phyloP scores from a whole-genome alignment of 2,329 filamentous ascomycete species.

The Ceratocystis ficicola region DNA sequence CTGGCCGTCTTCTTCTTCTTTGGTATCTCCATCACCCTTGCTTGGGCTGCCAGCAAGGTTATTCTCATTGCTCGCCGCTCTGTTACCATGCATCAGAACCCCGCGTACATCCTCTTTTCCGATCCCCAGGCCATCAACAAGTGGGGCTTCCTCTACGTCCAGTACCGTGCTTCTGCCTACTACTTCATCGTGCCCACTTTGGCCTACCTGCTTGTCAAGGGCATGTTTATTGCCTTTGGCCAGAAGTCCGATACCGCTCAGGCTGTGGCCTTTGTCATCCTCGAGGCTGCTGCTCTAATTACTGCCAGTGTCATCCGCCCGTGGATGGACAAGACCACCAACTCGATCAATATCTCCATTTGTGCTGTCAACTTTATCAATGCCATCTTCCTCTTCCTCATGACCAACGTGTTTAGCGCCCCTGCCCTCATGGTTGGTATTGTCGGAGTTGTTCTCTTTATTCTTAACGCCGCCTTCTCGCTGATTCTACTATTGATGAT shows the following conservation, averaged over 20 bases:
- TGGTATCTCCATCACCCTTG: conserved; percentile 63
- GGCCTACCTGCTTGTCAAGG: conserved; percentile 70
- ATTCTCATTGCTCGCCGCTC: conserved; percentile 80
- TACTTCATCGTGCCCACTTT: conserved; percentile 82
- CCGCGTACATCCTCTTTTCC: conserved; percentile 92
- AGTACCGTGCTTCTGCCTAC: conserved; percentile 90
- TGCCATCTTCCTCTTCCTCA: conserved; percentile 76
- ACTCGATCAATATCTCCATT: conserved; percentile 91
- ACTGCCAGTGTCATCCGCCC: conserved; percentile 68
- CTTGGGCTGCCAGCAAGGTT: conserved; percentile 81
- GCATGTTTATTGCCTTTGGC: conserved; percentile 73
- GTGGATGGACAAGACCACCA: conserved; percentile 99
- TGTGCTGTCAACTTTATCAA: conserved; percentile 83
- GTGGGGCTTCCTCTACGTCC: conserved; percentile 96
- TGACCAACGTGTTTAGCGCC: conserved; percentile 74
- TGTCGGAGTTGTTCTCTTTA: conserved; percentile 79
- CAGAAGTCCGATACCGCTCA: conserved; percentile 62
- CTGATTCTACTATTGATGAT: conserved; percentile 74
- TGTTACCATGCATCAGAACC: conserved; percentile 84
- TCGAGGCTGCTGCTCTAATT: conserved; percentile 70
- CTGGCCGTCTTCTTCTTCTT: conserved; percentile 82
- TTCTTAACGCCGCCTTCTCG: conserved; percentile 74
- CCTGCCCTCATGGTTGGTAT: conserved; percentile 74
- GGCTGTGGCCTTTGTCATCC: conserved; percentile 67
- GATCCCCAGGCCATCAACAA: conserved; percentile 91